Conservation (phyloP, 2,329 filamentous ascomycete species). For the Curvularia spicifera region DNA sequence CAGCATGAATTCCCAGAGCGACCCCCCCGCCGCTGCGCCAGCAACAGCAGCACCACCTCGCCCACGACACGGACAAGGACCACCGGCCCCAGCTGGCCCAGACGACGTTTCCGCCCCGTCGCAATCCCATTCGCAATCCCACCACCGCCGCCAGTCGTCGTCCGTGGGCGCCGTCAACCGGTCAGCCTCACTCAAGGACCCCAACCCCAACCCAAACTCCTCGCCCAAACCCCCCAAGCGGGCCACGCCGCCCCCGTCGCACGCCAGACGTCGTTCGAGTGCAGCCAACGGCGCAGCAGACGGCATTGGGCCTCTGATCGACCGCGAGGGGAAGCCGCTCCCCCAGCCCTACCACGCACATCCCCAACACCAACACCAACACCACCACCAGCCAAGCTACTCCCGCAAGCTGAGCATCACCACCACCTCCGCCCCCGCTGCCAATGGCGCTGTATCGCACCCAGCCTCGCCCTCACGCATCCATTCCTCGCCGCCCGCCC, state of each 20-base stretch:
- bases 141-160: constrained; percentile 55
- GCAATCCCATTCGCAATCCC: constrained; percentile 34
- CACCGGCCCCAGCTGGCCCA: too few species aligned
- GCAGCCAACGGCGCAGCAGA: constrained; percentile 50
- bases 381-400: constrained; percentile 39
- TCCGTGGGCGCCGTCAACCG: constrained; percentile 50
- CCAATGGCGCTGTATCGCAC: constrained; percentile 46
- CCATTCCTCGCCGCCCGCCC: constrained; percentile 20
- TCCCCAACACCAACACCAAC: constrained; percentile 40
- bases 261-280: constrained; percentile 50
- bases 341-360: constrained; percentile 56
- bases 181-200: constrained; percentile 48
- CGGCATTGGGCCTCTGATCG: constrained; percentile 47
- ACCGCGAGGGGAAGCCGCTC: constrained; percentile 40
- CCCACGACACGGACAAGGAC: too few species aligned
- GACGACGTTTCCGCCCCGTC: not conserved
- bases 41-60: not conserved
- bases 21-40: constrained; percentile 7
- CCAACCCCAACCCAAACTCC: not conserved
- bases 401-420: constrained; percentile 11
- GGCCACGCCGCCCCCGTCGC: constrained; percentile 36
- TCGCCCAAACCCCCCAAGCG: constrained; percentile 32
- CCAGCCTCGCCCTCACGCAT: constrained; percentile 40
- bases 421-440: constrained; percentile 12
- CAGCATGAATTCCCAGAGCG: constrained; percentile 37